Base-by-base conservation (phyloP, 164 flowering plant species). In the Nymphaea colorata region DNA sequence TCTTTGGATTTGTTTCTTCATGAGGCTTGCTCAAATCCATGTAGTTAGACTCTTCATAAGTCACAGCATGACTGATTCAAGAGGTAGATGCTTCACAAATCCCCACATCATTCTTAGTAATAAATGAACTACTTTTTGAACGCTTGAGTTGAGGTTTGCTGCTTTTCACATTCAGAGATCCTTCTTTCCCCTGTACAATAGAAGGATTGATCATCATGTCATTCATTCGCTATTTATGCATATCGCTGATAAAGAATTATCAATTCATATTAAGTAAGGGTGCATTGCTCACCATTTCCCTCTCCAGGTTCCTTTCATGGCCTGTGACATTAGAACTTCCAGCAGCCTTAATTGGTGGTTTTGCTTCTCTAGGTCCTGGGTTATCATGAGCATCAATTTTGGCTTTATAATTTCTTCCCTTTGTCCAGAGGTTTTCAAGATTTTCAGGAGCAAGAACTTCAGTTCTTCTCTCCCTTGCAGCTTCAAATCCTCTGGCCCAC, bases 371-470 rank as follows among this genome's bases (percentile, higher is more conserved):
- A 67, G 79, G 59, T 64, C 11, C 53, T 47, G 53, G 11, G 62
- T 72, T 76, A 61, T 72, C 69, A 63, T 36, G 75, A 61, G 87
- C 86, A 47, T 75, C 77, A 68, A 70, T 79, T 79, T 85, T 92
- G 65, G 68, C 75, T 71, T 82, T 87, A 60, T 95, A 92, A 68
- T 92, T 81, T 75, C 98, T 84, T 74, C 99, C 99, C 74, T 72
- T 92, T 44, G 96, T 69, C 99, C 99, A 95, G 87, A 92, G 80
- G 79, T 92, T 92, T 62, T 95, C 99, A 72, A 95, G 97, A 86
- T 95, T 92, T 79, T 95, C 99, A 78, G 99, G 99, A 75, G 84
- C 79, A 74, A 95, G 97, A 76, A 92, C 91, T 80, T 92, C 96
- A 64, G 93, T 84, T 82, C 99, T 86, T 81, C 97, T 89, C 82